These are phyloP conservation scores for Eremochloa ophiuroides DNA, from an alignment of 176 grass and related monocot species.

Conservation along the genomic window DNA sequence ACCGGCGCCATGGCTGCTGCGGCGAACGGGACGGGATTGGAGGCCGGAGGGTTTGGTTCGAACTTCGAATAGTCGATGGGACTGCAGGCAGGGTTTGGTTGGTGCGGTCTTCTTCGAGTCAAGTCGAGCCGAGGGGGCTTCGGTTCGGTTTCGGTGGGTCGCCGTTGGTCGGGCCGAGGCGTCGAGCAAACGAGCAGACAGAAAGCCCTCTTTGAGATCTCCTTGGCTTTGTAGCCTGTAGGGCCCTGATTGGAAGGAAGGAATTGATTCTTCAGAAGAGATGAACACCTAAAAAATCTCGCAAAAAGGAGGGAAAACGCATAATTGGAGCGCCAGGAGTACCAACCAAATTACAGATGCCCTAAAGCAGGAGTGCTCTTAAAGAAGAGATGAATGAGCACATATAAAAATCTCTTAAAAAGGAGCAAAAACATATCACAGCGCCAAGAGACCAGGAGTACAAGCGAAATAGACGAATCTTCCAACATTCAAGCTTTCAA, in stretches of 20 bases:
- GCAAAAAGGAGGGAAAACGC: too few species aligned
- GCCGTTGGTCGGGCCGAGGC: not conserved
- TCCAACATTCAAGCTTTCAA: too few species aligned
- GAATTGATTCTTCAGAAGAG: not conserved
- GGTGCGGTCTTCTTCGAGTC: not conserved
- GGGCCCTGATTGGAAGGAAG: not conserved
- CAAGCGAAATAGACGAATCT: too few species aligned
- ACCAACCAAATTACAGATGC: not conserved
- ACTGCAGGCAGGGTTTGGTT: not conserved
- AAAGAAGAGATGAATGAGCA: too few species aligned
- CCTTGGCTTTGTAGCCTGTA: not conserved
- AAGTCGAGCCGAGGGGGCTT: too few species aligned
- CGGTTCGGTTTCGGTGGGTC: not conserved
- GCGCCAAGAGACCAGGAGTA: too few species aligned
- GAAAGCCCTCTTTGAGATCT: not conserved
- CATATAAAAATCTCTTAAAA: too few species aligned
- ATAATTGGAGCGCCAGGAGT: too few species aligned
- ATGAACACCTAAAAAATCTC: not conserved
- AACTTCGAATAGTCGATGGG: too few species aligned
- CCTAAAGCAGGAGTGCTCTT: too few species aligned
- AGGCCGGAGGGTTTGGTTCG: not conserved
- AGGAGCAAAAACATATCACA: too few species aligned
- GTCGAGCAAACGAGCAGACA: not conserved
- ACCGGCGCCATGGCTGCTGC: constrained; percentile 66
- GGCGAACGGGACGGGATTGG: not conserved